Base-by-base conservation (phyloP, 2,329 filamentous ascomycete genomes). In the Fusarium udum region DNA sequence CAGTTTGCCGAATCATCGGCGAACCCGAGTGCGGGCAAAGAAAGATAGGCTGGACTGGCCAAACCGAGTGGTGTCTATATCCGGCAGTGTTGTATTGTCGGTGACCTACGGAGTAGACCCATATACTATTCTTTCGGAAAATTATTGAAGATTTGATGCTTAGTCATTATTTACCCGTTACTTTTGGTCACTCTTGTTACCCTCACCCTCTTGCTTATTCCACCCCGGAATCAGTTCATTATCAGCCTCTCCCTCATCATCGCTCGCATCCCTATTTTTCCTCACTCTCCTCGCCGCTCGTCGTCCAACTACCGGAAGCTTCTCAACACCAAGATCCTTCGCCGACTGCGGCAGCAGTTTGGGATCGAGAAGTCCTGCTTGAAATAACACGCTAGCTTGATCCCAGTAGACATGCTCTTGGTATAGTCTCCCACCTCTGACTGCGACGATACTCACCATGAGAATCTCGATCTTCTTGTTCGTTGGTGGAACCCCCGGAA, bases 321-420 rank as follows among this genome's bases (percentile, higher is more conserved):
- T 78, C 69, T 79, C 74, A 0, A 85, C 78, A 1, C 83, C 84
- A 11, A 75, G 69, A 15, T 81, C 79, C 26, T 77, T 79, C 1
- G 80, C 80, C 32, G 75, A 74, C 16, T 82, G 75, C 0, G 84
- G 82, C 2, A 85, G 56, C 1, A 83, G 20, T 1, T 79, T 79
- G 0, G 82, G 83, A 43, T 85, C 83, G 39, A 93, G 74, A 40
- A 92, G 76, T 0, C 90, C 91, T 11, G 89, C 78, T 75, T 93
- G 91, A 4, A 85, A 78, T 36, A 92, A 77, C 6, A 88, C 88
- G 1, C 88, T 91, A 1, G 85, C 88, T 75, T 91, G 89, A 58
- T 92, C 90, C 90, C 90, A 92, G 39, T 87, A 85, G 18, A 92
- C 90, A 67, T 91, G 89, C 76, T 92, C 90, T 48, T 90, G 88